Evolutionary conservation across 2,329 filamentous ascomycete genomes (phyloP), one percentile per base, ranked within the genome.

Genomic region (Venturia effusa): DNA sequence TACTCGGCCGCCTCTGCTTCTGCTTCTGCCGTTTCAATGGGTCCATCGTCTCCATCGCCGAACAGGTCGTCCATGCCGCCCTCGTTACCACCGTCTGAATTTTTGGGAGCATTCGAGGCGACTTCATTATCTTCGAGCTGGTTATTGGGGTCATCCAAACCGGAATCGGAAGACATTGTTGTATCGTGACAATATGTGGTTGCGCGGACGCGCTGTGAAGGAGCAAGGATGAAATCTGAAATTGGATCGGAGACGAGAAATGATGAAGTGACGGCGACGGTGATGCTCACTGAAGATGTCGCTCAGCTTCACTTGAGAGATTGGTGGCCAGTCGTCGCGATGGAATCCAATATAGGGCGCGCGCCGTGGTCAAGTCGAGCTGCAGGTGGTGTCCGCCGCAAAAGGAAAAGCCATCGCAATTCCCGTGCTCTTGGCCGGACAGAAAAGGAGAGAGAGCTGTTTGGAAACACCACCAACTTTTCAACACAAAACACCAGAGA

Each of bases 11-110:
- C 1, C 17, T 68, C 70, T 27, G 32, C 64, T 4, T 69, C 67
- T 1, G 71, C 72, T 7, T 75, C 75, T 27, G 73, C 74, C 13
- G 73, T 76, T 60, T 78, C 62, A 19, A 68, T 70, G 24, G 32
- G 62, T 22, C 68, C 67, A 1, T 73, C 73, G 17, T 76, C 75
- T 24, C 73, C 77, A 61, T 78, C 79, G 59, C 78, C 79, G 66
- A 80, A 79, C 13, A 80, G 70, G 66, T 80, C 78, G 61, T 78
- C 77, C 27, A 73, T 76, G 32, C 73, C 75, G 2, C 51, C 59
- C 19, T 54, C 27, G 0, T 64, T 39, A 19, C 40, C 54, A 54
- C 63, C 59, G 30, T 39, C 63, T 24, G 27, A 43, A 22, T 24
- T n/a, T 40, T 39, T 43, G 2, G n/a, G 37, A n/a, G 22, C 32